Percentiles rank a stretch among this genome's conserved stretches.
Conservation (phyloP, 73 alveolate species). For the Paramecium octaurelia region DNA sequence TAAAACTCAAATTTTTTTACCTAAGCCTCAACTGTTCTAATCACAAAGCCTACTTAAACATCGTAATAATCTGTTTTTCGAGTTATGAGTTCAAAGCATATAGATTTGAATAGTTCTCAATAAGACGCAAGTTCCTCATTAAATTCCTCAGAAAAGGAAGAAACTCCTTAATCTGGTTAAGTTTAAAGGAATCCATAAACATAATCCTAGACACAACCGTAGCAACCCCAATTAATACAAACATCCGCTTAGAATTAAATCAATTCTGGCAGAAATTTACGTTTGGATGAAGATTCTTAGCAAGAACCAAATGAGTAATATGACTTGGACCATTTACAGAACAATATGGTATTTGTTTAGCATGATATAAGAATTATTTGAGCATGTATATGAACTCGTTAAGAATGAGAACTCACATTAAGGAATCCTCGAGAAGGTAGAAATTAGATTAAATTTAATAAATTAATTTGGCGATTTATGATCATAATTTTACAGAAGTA, state of each 20-base stretch:
- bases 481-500: conserved; percentile 43
- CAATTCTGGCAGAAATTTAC: background rate
- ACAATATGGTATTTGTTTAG: background rate
- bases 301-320: background rate
- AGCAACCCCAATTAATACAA: background rate
- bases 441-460: background rate
- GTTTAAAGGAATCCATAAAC: background rate
- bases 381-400: conserved; percentile 18
- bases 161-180: background rate
- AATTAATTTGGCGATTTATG: background rate
- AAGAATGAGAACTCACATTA: conserved; percentile 32
- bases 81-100: conserved; percentile 16
- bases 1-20: background rate
- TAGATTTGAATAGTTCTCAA: background rate
- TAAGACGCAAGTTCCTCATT: background rate
- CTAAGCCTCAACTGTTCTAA: background rate
- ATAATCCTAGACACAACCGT: background rate
- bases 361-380: background rate
- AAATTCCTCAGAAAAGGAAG: background rate
- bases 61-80: background rate
- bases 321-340: background rate
- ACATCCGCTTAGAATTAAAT: background rate
- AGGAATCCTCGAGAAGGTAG: background rate
- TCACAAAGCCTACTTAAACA: background rate
- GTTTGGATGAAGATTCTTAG: background rate